phyloP scores from a whole-genome alignment of 202 grass and related monocot genomes.

The Elaeis oleifera region DNA sequence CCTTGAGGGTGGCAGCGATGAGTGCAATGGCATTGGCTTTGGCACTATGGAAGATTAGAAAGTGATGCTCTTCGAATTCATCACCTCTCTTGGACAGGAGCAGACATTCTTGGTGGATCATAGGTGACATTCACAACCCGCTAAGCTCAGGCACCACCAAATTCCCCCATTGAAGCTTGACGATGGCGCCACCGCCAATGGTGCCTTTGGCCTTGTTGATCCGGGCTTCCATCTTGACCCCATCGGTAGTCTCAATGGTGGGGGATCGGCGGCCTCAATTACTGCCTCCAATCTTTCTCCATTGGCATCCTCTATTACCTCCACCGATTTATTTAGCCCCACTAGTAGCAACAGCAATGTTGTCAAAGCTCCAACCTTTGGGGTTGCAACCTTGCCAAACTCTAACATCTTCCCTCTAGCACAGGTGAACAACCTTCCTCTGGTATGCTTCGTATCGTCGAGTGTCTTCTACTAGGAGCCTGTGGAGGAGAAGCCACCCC shows the following conservation, averaged over 20 bases:
- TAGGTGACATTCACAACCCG: constrained; percentile 54
- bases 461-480: constrained; percentile 51
- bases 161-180: constrained; percentile 10
- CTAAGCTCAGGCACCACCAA: constrained; percentile 19
- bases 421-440: constrained; percentile 5
- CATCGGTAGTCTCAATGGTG: constrained; percentile 6
- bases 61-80: constrained; percentile 38
- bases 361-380: constrained; percentile 18
- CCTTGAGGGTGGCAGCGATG: constrained; percentile 26
- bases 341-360: constrained; percentile 9
- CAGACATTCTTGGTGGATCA: constrained; percentile 90
- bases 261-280: constrained; percentile 10
- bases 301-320: constrained; percentile 28
- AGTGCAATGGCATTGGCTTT: constrained; percentile 20
- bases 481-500: constrained; percentile 36
- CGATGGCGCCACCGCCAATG: constrained; percentile 18
- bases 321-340: constrained; percentile 19
- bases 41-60: constrained; percentile 38
- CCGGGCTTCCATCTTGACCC: constrained; percentile 40
- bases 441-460: constrained; percentile 15
- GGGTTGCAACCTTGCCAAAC: not conserved
- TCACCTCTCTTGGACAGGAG: constrained; percentile 30
- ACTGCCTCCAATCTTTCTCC: not conserved
- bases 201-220: constrained; percentile 40
- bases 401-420: constrained; percentile 35